Conservation (phyloP, 345 rosid species). For the Eucalyptus urophylla region DNA sequence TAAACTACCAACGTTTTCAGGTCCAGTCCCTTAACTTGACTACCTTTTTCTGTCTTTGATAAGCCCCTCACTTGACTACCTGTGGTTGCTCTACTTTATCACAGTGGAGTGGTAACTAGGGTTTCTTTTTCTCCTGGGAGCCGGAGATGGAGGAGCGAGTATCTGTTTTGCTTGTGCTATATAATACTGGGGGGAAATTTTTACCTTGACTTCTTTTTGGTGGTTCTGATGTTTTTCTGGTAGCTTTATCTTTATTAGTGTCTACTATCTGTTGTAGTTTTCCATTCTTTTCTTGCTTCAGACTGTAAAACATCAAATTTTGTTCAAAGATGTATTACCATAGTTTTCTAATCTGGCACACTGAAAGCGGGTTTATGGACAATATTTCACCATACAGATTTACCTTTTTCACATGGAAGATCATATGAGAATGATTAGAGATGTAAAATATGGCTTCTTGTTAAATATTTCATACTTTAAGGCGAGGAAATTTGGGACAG, state of each 20-base stretch:
- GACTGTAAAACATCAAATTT: neutral
- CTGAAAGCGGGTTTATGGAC: neutral
- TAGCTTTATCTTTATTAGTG: neutral
- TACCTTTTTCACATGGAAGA: neutral
- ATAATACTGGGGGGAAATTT: neutral
- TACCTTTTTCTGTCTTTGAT: neutral
- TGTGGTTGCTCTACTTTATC: neutral
- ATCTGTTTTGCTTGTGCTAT: neutral
- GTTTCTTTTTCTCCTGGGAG: neutral
- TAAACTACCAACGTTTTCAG: constrained; percentile 66
- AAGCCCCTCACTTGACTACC: neutral
- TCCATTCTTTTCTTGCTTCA: neutral
- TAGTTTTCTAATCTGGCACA: neutral
- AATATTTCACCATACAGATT: neutral
- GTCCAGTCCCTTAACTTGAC: constrained; percentile 4
- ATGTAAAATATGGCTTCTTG: neutral
- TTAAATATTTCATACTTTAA: neutral
- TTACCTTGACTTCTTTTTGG: neutral
- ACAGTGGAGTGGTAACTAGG: neutral
- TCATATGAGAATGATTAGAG: neutral
- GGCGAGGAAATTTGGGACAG: neutral
- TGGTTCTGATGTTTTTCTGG: neutral
- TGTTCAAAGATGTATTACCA: neutral
- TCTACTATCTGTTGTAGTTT: neutral
- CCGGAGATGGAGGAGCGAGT: neutral